Base-by-base conservation (phyloP, 148 eudicot genomes). In the Chenopodium quinoa region DNA sequence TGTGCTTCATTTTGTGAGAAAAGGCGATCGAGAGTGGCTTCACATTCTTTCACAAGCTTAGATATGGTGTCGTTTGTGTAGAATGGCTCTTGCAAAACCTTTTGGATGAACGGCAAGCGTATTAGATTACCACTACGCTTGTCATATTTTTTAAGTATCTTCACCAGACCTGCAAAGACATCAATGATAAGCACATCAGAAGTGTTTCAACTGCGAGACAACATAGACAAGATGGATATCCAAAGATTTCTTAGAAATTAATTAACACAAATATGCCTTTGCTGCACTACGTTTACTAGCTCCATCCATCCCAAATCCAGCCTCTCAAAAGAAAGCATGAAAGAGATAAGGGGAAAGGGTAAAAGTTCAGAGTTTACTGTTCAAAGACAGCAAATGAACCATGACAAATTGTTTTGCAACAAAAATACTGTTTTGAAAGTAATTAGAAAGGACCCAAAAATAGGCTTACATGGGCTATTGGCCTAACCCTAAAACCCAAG, bases 91-190 rank as follows among this genome's bases (percentile, higher is more conserved):
- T 90, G 88, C 34, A 92, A 73, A 73, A 91, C 90, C 75, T 86
- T 91, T 75, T 91, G 91, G 82, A 92, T 92, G 78, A 91, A 91
- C 23, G 97, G 93, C 77, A 89, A 56, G 66, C 91, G 93, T 20
- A 91, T 82, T 0, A 92, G 90, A 40, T 88, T 89, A 19, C 97
- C 97, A 44, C 86, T 92, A 22, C 89, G 85, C 86, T 92, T 92
- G 81, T 92, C 97, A 46, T 91, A 91, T 65, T 92, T 92, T 79
- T 92, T 91, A 71, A 91, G 87, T 48, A 92, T 92, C 86, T 92
- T 92, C 81, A 91, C 90, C 32, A 92, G 65, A 67, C 97, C 97
- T 92, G 91, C 74, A 22, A 29, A 25, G 31, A 62, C 32, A 75
- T 50, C n/a, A 75, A 40, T 37, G 82, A 63, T 31, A 71, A 56